Evolutionary conservation across 768 basidiomycete genomes (phyloP), one percentile per base, ranked within the genome.

Genomic region (Daedalea quercina): DNA sequence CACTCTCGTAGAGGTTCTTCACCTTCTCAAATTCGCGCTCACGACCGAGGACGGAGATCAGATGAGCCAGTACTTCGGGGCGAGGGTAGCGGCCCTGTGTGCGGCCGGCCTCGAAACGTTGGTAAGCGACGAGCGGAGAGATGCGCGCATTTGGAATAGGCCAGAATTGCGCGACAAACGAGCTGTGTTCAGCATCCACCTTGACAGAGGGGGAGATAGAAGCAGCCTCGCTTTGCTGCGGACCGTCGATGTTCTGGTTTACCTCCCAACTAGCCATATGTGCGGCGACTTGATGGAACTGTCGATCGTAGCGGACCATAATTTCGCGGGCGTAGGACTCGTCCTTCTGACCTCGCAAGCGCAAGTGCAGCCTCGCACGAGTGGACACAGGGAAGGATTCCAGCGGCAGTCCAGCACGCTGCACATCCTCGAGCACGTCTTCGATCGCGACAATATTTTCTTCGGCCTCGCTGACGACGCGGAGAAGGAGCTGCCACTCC

Each of bases 21-120:
- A 88, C 81, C 61, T 84, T 81, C 8, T 81, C 72, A 40, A 84
- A 60, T 49, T 84, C 76, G 45, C 78, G 74, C 8, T 69, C 47
- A 25, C 92, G 82, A 17, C 90, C 90, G 13, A 91, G 75, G 3
- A 71, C 69, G 53, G 82, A 78, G 60, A 94, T 84, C 22, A 96
- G 69, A 11, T 75, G 73, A 15, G 78, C 81, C 24, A 94, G 62
- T 7, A 74, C 71, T 12, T 67, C 67, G 2, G 81, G 71, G 8
- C 71, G 63, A 1, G 90, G 85, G 44, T 77, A 78, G 9, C 74
- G 58, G 20, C 77, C 75, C 2, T 62, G 59, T 24, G 66, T 50
- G n/a, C 80, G 54, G 8, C 75, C 80, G 2, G 65, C 56, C 52
- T 76, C 65, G 63, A 89, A 79, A 8, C 73, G 63, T 3, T 64